Conservation (phyloP, 2,329 filamentous ascomycete genomes). For the Ceratocystiopsis minuta region DNA sequence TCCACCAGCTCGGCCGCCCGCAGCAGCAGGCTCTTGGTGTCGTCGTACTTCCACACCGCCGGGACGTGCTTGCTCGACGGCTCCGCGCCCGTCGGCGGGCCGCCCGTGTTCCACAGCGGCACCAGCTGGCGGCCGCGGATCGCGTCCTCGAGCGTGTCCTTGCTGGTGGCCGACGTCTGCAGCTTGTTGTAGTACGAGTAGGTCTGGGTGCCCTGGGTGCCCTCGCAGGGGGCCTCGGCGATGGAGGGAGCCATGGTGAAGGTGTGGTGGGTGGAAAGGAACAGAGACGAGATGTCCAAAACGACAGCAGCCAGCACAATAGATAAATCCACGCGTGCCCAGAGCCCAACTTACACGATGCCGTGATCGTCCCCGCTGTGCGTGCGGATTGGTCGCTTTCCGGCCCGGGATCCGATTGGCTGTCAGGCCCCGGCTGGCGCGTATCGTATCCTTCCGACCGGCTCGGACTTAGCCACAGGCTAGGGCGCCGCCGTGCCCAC, state of each 20-base stretch:
- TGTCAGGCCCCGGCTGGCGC: too few relatives aligned
- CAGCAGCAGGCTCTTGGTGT: slow-evolving; percentile 11
- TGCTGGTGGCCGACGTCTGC: neutral
- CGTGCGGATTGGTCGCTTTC: too few relatives aligned
- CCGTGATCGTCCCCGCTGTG: too few relatives aligned
- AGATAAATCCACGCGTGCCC: too few relatives aligned
- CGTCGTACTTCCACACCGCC: slow-evolving; percentile 11
- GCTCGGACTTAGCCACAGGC: too few relatives aligned
- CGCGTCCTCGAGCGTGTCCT: neutral
- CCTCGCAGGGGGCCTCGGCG: neutral
- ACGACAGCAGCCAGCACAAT: too few relatives aligned
- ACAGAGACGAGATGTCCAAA: too few relatives aligned
- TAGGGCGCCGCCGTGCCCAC: too few relatives aligned
- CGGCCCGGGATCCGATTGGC: too few relatives aligned
- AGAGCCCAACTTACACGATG: too few relatives aligned
- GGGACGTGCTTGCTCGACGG: neutral
- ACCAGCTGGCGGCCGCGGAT: neutral
- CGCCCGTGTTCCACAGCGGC: neutral
- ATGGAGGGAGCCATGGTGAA: neutral
- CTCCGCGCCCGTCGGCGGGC: neutral
- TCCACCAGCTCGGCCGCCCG: slow-evolving; percentile 11
- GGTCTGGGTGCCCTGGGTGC: too few relatives aligned
- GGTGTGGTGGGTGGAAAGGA: neutral
- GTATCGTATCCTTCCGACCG: too few relatives aligned
- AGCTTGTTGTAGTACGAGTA: neutral